Evolutionary conservation across 805 yeast species (phyloP).

Genomic region (Priceomyces carsonii): DNA sequence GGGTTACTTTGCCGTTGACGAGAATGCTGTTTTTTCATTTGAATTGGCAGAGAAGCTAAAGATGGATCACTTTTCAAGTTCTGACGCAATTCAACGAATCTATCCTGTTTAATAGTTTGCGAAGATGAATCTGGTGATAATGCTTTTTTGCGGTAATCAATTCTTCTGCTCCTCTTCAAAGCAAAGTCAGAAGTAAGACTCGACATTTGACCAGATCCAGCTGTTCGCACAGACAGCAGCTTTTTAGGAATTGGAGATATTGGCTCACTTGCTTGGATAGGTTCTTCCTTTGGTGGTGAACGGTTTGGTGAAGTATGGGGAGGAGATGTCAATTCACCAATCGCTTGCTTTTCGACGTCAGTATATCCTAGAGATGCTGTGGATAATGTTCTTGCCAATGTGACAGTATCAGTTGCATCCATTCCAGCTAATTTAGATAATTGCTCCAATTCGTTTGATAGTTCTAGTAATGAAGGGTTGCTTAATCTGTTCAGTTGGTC

Average conservation of each 20-base stretch:
- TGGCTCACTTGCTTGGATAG: constrained; percentile 5
- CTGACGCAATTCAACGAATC: constrained; percentile 20
- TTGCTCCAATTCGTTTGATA: constrained; percentile 73
- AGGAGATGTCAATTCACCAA: constrained; percentile 30
- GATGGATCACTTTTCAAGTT: constrained; percentile 12
- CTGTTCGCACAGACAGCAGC: constrained; percentile 3
- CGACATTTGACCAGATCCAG: background rate
- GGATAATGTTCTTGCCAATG: constrained; percentile 78
- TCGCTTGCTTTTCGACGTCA: constrained; percentile 47
- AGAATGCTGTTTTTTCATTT: constrained; percentile 6
- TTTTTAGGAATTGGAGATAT: constrained; percentile 10
- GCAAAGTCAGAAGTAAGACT: constrained; percentile 25
- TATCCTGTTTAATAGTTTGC: constrained; percentile 22
- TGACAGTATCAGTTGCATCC: constrained; percentile 77
- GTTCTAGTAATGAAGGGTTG: constrained; percentile 67
- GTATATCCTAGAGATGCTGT: constrained; percentile 65
- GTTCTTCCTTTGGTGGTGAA: constrained; percentile 1
- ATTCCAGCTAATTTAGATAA: constrained; percentile 77
- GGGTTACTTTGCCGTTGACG: constrained; percentile 1
- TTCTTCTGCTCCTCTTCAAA: constrained; percentile 39
- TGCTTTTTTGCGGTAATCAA: constrained; percentile 36
- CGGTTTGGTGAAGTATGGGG: constrained; percentile 15
- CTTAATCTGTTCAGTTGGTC: constrained; percentile 21
- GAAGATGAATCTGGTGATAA: constrained; percentile 21
- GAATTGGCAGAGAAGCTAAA: constrained; percentile 6